Conservation (phyloP, 2,329 filamentous ascomycete species). For the Trichophyton rubrum region DNA sequence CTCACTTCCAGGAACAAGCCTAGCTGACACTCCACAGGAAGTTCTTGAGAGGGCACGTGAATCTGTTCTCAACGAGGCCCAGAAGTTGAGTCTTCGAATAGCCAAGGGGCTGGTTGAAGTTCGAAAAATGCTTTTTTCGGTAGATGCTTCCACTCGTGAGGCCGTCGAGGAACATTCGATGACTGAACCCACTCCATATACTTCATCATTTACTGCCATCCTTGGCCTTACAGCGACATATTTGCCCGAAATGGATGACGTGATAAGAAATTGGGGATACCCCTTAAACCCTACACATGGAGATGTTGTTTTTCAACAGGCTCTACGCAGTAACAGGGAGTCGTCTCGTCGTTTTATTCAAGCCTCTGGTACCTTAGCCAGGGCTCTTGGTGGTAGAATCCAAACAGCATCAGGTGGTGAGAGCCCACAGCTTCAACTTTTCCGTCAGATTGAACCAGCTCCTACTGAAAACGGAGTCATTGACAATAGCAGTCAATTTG, state of each 20-base stretch:
- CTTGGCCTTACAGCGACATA: slow-evolving; percentile 36
- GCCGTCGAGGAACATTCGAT: slow-evolving; percentile 19
- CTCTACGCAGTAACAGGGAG: slow-evolving; percentile 44
- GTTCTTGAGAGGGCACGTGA: slow-evolving; percentile 32
- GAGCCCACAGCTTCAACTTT: slow-evolving; percentile 31
- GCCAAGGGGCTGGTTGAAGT: slow-evolving; percentile 44
- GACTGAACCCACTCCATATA: slow-evolving; percentile 22
- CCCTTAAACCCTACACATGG: slow-evolving; percentile 44
- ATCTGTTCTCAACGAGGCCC: slow-evolving; percentile 39
- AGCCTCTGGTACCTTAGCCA: slow-evolving; percentile 46
- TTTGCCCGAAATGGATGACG: slow-evolving; percentile 45
- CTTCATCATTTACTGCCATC: slow-evolving; percentile 29
- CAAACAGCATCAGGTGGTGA: slow-evolving; percentile 31
- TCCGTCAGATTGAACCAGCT: slow-evolving; percentile 38
- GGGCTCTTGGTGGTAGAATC: slow-evolving; percentile 43
- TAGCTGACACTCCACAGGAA: slow-evolving; percentile 20
- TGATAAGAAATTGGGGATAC: slow-evolving; percentile 46
- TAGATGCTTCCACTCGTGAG: slow-evolving; percentile 28
- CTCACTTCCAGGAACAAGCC: slow-evolving; percentile 17
- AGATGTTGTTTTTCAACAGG: slow-evolving; percentile 43
- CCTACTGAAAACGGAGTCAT: slow-evolving; percentile 31
- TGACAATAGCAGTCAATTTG: slow-evolving; percentile 40
- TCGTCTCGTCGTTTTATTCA: slow-evolving; percentile 49
- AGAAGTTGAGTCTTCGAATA: slow-evolving; percentile 43
- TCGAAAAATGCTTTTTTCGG: slow-evolving; percentile 43